Evolutionary conservation across 257 asterid species (phyloP).

Genomic region (Capsicum baccatum): DNA sequence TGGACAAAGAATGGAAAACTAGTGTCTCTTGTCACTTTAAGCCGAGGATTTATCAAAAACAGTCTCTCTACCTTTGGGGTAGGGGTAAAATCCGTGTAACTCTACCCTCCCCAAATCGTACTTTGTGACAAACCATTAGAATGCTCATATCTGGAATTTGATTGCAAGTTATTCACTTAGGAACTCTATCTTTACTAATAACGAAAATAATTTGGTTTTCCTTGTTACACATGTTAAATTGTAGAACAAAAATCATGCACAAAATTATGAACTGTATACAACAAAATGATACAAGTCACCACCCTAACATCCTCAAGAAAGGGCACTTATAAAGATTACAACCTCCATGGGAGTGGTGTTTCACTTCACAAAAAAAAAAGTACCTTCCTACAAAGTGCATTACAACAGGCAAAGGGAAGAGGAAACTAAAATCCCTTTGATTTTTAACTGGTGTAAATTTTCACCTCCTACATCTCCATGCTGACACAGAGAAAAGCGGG

Average conservation of each 20-base stretch:
- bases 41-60: too few species aligned
- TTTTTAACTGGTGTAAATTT: not conserved
- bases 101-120: too few species aligned
- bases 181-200: not conserved
- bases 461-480: conserved; percentile 87
- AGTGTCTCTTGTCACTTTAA: too few species aligned
- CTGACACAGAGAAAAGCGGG: conserved; percentile 75
- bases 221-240: not conserved
- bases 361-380: conserved; percentile 7
- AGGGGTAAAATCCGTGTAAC: too few species aligned
- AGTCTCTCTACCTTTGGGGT: too few species aligned
- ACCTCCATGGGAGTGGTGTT: not conserved
- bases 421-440: not conserved
- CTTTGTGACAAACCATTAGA: too few species aligned
- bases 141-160: too few species aligned
- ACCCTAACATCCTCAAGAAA: conserved; percentile 24
- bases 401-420: not conserved
- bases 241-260: not conserved
- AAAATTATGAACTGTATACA: conserved; percentile 1
- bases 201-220: not conserved
- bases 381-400: conserved; percentile 13
- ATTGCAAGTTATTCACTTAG: too few species aligned
- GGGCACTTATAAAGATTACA: not conserved
- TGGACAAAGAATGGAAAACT: too few species aligned
- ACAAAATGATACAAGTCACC: not conserved